Conservation (phyloP, 2,329 filamentous ascomycete species). For the Penicillium rolfsii region DNA sequence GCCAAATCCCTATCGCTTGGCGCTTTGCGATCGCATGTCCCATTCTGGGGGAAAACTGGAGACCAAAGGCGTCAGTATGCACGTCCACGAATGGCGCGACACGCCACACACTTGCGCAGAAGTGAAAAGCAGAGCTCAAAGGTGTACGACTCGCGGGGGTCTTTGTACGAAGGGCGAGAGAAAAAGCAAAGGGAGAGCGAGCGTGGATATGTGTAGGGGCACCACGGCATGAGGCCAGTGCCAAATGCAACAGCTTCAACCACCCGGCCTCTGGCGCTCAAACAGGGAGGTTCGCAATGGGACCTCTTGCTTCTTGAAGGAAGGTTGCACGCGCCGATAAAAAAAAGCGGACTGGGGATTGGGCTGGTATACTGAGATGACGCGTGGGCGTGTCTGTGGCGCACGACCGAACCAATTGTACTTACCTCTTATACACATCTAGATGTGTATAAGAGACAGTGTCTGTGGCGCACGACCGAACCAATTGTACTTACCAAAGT, state of each 20-base stretch:
- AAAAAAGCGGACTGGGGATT: constrained; percentile 1
- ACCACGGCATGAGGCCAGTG: constrained; percentile 18
- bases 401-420: not conserved
- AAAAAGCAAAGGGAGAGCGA: constrained; percentile 8
- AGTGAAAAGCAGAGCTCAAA: not conserved
- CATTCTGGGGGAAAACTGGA: not conserved
- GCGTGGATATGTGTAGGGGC: not conserved
- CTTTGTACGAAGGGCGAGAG: not conserved
- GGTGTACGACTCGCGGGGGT: not conserved
- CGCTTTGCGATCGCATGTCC: not conserved
- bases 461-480: not conserved
- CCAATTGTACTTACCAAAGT: constrained; percentile 3
- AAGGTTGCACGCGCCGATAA: not conserved
- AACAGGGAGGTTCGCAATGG: constrained; percentile 8
- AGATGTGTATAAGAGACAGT: too few species aligned
- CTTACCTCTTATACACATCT: too few species aligned
- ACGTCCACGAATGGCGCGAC: not conserved
- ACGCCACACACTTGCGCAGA: not conserved
- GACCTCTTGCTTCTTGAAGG: not conserved
- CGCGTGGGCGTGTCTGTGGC: constrained; percentile 3
- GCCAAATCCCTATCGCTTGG: constrained; percentile 2
- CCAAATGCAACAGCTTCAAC: constrained; percentile 12
- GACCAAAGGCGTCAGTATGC: not conserved
- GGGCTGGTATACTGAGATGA: not conserved
- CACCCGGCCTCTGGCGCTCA: not conserved